Percentiles rank a stretch among this genome's conserved stretches.
Evolutionary conservation across 352 stramenopile genomes (phyloP).

Genomic region (Pilasporangium apinafurcum): DNA sequence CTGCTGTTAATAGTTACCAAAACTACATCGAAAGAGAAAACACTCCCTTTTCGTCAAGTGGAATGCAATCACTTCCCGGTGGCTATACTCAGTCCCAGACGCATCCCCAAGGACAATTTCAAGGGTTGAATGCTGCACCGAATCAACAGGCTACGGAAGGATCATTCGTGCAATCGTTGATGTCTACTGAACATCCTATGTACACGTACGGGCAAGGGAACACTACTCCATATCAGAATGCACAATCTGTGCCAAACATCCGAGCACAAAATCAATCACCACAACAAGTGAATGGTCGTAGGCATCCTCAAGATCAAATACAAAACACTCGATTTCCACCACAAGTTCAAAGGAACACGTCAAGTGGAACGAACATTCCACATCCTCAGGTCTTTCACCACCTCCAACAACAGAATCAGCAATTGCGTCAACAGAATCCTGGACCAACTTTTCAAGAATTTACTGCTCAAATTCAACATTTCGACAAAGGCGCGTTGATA

Average conservation of each 20-base stretch:
- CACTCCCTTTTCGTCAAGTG: background rate
- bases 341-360: background rate
- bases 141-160: slow-evolving; percentile 8
- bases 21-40: background rate
- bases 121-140: background rate
- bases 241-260: background rate
- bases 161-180: slow-evolving; percentile 35
- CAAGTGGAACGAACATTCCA: slow-evolving; percentile 4
- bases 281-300: too few relatives aligned
- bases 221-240: slow-evolving; percentile 5
- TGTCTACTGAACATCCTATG: slow-evolving; percentile 18
- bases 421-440: slow-evolving; percentile 15
- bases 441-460: slow-evolving; percentile 49
- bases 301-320: too few relatives aligned
- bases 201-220: slow-evolving; percentile 8
- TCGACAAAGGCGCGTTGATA: slow-evolving; percentile 58
- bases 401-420: slow-evolving; percentile 21
- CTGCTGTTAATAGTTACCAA: background rate
- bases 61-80: background rate
- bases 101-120: slow-evolving; percentile 3
- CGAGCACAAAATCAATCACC: too few relatives aligned
- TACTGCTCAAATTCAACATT: slow-evolving; percentile 55
- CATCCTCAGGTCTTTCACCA: slow-evolving; percentile 12
- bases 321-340: slow-evolving; percentile 3
- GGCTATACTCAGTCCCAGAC: background rate